Conservation (phyloP, 305 asterid genomes). For the Nicotiana rustica region DNA sequence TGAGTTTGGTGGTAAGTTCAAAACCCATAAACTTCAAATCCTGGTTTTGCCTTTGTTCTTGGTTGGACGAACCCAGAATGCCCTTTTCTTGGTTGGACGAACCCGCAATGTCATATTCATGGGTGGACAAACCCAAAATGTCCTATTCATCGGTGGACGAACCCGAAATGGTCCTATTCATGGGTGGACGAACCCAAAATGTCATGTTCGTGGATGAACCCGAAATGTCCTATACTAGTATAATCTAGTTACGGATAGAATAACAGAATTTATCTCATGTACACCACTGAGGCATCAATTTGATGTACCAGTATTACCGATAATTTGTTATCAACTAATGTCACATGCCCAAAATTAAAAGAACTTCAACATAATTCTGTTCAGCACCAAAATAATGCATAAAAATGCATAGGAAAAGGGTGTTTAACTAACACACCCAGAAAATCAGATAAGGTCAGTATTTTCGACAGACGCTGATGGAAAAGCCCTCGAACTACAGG, state of each 20-base stretch:
- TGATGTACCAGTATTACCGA: background rate
- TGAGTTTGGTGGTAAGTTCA: no score
- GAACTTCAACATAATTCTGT: background rate
- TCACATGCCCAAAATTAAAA: background rate
- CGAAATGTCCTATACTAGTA: background rate
- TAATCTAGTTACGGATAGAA: slow-evolving; percentile 16
- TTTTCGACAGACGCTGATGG: background rate
- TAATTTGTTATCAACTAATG: slow-evolving; percentile 4
- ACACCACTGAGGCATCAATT: slow-evolving; percentile 18
- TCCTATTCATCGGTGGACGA: no score
- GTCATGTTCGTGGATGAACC: no score
- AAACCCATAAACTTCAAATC: no score
- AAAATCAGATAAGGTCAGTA: background rate
- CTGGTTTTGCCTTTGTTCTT: no score
- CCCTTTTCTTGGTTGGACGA: no score
- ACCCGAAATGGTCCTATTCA: no score
- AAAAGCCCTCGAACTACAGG: slow-evolving; percentile 20
- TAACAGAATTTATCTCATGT: background rate
- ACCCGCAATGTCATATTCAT: no score
- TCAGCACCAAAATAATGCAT: background rate
- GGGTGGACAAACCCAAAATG: no score
- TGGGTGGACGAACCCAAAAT: no score
- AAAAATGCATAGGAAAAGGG: background rate
- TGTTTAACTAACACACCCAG: background rate
- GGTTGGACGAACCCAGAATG: no score